phyloP scores from a whole-genome alignment of 2,329 filamentous ascomycete species.

The Colletotrichum destructivum region DNA sequence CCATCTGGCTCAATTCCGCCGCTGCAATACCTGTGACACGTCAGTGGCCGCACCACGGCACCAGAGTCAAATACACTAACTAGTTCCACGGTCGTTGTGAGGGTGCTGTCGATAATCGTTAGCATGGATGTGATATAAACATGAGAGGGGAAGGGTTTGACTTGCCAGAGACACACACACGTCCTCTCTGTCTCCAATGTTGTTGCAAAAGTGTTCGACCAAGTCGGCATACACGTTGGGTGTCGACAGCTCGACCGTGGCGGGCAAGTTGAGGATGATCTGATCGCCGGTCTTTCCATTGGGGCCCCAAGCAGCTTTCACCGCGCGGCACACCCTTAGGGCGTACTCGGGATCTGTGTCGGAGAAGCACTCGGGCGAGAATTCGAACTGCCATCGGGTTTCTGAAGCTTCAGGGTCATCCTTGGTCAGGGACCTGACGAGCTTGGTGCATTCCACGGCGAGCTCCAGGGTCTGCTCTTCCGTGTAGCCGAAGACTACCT shows the following conservation, averaged over 20 bases:
- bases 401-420: slow-evolving; percentile 69
- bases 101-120: slow-evolving; percentile 68
- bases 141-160: too few species aligned
- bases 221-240: slow-evolving; percentile 97
- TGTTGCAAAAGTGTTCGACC: slow-evolving; percentile 93
- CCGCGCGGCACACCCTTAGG: slow-evolving; percentile 88
- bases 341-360: slow-evolving; percentile 90
- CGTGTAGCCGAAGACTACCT: slow-evolving; percentile 89
- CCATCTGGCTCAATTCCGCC: slow-evolving; percentile 95
- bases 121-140: too few species aligned
- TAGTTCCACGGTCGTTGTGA: slow-evolving; percentile 87
- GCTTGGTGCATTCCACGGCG: slow-evolving; percentile 88
- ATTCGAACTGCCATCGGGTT: slow-evolving; percentile 84
- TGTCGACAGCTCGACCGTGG: slow-evolving; percentile 94
- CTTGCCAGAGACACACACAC: slow-evolving; percentile 77
- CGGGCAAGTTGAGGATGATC: slow-evolving; percentile 97
- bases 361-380: slow-evolving; percentile 91
- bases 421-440: slow-evolving; percentile 92
- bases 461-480: slow-evolving; percentile 86
- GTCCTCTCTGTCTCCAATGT: slow-evolving; percentile 92
- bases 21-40: slow-evolving; percentile 67
- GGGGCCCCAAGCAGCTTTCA: slow-evolving; percentile 94
- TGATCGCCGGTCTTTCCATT: slow-evolving; percentile 61
- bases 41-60: too few species aligned
- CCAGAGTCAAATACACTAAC: too few species aligned